phyloP scores from a whole-genome alignment of 75 land plant species.

The Isoetes taiwanensis region DNA sequence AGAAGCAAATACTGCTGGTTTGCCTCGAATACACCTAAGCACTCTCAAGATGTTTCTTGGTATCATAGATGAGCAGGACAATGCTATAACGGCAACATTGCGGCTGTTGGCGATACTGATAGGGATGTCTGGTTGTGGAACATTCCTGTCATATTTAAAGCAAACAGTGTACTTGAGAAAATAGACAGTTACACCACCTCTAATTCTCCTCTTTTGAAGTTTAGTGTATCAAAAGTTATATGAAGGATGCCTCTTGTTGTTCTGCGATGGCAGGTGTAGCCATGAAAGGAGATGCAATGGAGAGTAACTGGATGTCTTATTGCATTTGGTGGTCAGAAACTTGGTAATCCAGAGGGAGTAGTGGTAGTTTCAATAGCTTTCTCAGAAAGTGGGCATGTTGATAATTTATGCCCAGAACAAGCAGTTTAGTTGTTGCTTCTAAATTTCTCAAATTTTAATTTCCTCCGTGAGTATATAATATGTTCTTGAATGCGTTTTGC shows the following conservation, averaged over 20 bases:
- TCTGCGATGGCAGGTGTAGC: conserved; percentile 51
- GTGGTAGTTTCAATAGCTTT: conserved; percentile 77
- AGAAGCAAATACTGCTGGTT: conserved; percentile 14
- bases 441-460: no score
- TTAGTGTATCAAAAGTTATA: conserved; percentile 41
- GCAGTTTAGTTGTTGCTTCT: no score
- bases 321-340: conserved; percentile 80
- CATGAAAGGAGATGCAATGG: conserved; percentile 22
- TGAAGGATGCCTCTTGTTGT: conserved; percentile 70
- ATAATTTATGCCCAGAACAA: no score
- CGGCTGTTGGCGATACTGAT: conserved; percentile 69
- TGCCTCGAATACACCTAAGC: no score
- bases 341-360: conserved; percentile 68
- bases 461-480: no score
- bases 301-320: conserved; percentile 43
- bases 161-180: conserved; percentile 14
- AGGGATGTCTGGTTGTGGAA: conserved; percentile 72
- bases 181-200: conserved; percentile 8
- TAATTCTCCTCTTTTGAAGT: conserved; percentile 31
- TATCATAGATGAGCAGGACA: conserved; percentile 17
- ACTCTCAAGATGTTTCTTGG: no score
- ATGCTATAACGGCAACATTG: conserved; percentile 30
- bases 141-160: conserved; percentile 10
- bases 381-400: no score
- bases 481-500: no score